Conservation (phyloP, 805 yeast species). For the Spathaspora boniae region DNA sequence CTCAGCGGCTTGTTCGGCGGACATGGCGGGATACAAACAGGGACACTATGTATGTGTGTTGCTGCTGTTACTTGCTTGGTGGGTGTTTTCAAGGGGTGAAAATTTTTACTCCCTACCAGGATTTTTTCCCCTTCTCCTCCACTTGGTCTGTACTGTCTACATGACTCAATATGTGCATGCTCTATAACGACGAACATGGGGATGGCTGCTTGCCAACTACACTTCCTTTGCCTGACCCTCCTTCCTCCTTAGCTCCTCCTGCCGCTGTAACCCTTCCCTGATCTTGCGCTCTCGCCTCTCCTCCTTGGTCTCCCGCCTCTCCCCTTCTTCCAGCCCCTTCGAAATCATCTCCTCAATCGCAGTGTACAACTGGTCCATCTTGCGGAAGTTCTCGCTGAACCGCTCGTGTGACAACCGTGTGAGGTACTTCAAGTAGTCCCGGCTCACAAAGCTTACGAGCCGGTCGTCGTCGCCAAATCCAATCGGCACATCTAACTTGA, state of each 20-base stretch:
- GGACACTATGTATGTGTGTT: slow-evolving; percentile 1
- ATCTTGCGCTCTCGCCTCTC: slow-evolving; percentile 53
- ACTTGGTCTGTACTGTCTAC: not conserved
- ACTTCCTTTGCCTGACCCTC: not conserved
- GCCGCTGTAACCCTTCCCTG: slow-evolving; percentile 45
- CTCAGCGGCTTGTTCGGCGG: slow-evolving; percentile 13
- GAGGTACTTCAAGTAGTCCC: slow-evolving; percentile 48
- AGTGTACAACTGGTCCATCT: slow-evolving; percentile 46
- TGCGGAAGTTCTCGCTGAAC: slow-evolving; percentile 61
- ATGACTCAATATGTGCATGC: not conserved
- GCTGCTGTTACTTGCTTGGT: not conserved
- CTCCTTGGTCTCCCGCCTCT: slow-evolving; percentile 48
- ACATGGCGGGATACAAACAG: not conserved
- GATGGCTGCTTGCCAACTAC: slow-evolving; percentile 1
- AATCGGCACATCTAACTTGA: slow-evolving; percentile 73
- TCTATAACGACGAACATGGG: too few species aligned
- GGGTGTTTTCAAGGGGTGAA: not conserved
- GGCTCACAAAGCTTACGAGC: slow-evolving; percentile 45
- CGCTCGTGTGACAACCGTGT: slow-evolving; percentile 57
- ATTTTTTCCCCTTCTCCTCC: too few species aligned
- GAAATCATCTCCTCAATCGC: slow-evolving; percentile 35
- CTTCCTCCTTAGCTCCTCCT: slow-evolving; percentile 16
- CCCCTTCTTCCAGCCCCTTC: not conserved
- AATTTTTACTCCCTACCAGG: not conserved
- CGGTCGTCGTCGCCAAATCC: slow-evolving; percentile 44